phyloP scores from a whole-genome alignment of 108 stramenopile genomes.

The Ochromonas danica region DNA sequence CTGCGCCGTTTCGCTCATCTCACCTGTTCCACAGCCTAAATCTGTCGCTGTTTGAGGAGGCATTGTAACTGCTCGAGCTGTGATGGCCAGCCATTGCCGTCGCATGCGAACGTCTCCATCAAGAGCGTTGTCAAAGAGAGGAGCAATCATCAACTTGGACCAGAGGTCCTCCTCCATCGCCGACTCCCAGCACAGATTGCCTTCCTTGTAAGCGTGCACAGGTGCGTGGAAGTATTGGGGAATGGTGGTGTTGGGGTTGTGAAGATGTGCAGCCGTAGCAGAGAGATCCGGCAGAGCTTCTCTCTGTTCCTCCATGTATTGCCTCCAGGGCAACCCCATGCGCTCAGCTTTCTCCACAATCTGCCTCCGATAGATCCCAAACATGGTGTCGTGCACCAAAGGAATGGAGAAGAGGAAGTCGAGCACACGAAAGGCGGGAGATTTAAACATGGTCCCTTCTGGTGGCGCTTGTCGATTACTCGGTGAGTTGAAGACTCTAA shows the following conservation, averaged over 20 bases:
- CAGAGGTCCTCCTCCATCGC: constrained; percentile 54
- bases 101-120: constrained; percentile 51
- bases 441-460: constrained; percentile 43
- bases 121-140: constrained; percentile 45
- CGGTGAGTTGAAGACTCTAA: constrained; percentile 27
- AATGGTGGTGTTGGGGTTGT: constrained; percentile 31
- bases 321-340: constrained; percentile 50
- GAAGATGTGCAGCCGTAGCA: neutral
- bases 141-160: constrained; percentile 54
- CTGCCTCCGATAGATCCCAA: constrained; percentile 49
- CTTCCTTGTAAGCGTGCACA: constrained; percentile 47
- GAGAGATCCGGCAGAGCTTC: constrained; percentile 37
- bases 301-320: constrained; percentile 43
- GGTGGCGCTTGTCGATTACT: constrained; percentile 41
- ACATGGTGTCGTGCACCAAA: constrained; percentile 42
- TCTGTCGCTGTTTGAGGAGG: constrained; percentile 40
- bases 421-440: constrained; percentile 46
- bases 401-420: constrained; percentile 47
- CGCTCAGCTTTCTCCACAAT: constrained; percentile 49
- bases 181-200: constrained; percentile 54
- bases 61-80: constrained; percentile 31
- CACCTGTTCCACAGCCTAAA: constrained; percentile 48
- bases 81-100: constrained; percentile 46
- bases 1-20: too few relatives aligned
- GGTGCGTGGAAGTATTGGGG: constrained; percentile 50